Conservation (phyloP, 2,329 filamentous ascomycete genomes). For the Fusarium beomiforme region DNA sequence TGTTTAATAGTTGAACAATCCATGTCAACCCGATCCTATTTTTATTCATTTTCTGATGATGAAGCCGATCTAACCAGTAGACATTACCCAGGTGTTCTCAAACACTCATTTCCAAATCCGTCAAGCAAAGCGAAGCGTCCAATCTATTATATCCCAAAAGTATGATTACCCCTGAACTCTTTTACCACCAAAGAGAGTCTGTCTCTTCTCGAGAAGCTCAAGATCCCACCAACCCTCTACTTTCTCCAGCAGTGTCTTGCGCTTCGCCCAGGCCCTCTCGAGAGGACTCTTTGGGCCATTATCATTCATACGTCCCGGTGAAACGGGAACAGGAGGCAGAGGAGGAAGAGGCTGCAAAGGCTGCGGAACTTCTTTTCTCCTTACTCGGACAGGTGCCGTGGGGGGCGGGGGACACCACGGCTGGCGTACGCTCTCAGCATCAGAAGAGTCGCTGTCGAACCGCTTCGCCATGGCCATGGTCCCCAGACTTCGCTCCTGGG, state of each 20-base stretch:
- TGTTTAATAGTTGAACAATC: constrained; percentile 12
- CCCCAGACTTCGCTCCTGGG: constrained; percentile 49
- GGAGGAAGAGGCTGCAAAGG: constrained; percentile 46
- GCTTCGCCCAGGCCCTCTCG: constrained; percentile 47
- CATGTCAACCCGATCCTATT: constrained; percentile 8
- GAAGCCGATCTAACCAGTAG: constrained; percentile 44
- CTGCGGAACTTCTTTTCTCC: constrained; percentile 39
- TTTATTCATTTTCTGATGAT: constrained; percentile 34
- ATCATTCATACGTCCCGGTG: constrained; percentile 27
- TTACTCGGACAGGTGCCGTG: constrained; percentile 47
- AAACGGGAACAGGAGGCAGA: constrained; percentile 41
- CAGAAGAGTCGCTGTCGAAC: constrained; percentile 47
- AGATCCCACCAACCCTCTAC: constrained; percentile 67
- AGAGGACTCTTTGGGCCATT: constrained; percentile 39
- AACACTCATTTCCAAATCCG: constrained; percentile 15
- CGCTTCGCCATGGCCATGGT: constrained; percentile 50
- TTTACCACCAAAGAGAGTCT: constrained; percentile 47
- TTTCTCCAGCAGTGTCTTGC: constrained; percentile 59
- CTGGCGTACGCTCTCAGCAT: constrained; percentile 42
- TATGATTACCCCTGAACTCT: constrained; percentile 21
- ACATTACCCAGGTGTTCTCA: constrained; percentile 38
- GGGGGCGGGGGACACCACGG: constrained; percentile 50
- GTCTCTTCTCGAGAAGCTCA: constrained; percentile 58
- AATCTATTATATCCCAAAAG: constrained; percentile 28
- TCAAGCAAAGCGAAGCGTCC: constrained; percentile 17